Base-by-base conservation (phyloP, 2,329 filamentous ascomycete species). In the Arthrocladium fulminans region DNA sequence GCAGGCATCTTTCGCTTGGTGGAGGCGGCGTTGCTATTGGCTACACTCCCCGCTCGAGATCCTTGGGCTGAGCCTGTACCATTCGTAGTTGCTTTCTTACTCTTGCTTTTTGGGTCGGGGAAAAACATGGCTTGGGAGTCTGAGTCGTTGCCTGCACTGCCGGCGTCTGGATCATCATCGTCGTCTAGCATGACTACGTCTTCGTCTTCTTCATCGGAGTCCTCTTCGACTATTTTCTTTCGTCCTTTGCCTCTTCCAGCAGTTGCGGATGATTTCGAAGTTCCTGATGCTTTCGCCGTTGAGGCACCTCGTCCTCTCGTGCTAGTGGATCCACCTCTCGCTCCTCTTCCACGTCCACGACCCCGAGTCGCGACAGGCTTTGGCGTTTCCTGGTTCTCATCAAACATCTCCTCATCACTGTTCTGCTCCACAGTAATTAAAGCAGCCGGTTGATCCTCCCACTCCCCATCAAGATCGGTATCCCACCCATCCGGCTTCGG, bases 401-500 rank as follows among this genome's bases (percentile, higher is more conserved):
- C 54, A 24, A 50, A 56, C 35, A 68, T 66, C 12, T 70, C 71
- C 13, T 71, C 75, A 24, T 50, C 56, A 32, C 68, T 66, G 13
- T 70, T 70, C n/a, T 72, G 74, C 2, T 70, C 44, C 3, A 39
- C 32, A 2, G 32, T 38, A 38, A 81, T 73, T 3, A 81, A 64
- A 1, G 83, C 86, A 6, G 78, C 82, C 0, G 85, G 79, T 50
- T 88, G 80, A 41, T 92, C 84, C 51, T 84, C 84, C 89, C 90
- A 97, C 44, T 76, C 75, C 0, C 89, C 92, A 43, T 95, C 84
- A 22, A 89, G 70, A 55, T 97, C 90, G n/a, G 80, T 86, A 61
- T 97, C 88, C 88, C 89, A 97, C 2, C 73, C 74, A 9, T 79
- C 76, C 1, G 90, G 90, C 63, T 82, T 86, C 0, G 86, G 82